Base-by-base conservation (phyloP, 345 rosid species). In the Ailanthus altissimus region DNA sequence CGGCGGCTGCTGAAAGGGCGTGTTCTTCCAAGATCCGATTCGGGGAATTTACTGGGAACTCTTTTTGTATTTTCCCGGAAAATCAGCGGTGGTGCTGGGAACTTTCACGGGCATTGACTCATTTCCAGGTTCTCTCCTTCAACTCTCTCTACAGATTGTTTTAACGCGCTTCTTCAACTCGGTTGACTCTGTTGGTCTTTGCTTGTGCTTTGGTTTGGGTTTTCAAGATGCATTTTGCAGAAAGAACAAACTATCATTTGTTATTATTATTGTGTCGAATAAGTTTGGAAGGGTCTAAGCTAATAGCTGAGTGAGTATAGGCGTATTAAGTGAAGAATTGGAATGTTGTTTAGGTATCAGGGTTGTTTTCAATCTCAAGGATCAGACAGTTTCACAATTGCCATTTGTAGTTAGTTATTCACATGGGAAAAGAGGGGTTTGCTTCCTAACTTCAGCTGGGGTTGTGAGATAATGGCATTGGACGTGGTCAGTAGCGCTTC, bases 401-500 rank as follows among this genome's bases (percentile, higher is more conserved):
- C 60, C 70, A 14, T 40, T 58, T 78, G 32, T 51, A 50, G 65
- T 51, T 46, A 12, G 67, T 32, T 21, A 36, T 65, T 57, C 70
- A 67, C 38, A 73, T 76, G 74, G 77, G 63, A 28, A 53, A 58
- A 73, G 49, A 73, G 49, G 50, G 45, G 49, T 79, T 67, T 70
- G 51, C 74, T 64, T 73, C 60, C 43, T 79, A 72, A 79, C 74
- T 77, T 49, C 43, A 2, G 6, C 20, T 72, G 67, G 53, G 67
- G 1, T 77, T 36, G 57, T 57, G 75, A 67, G 46, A 75, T 77
- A 63, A 89, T 86, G 92, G 82, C 79, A 51, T 36, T 86, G 21
- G 92, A 88, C 53, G 14, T 73, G 25, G n/a, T 86, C 42, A 60
- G 74, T 36, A 79, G 83, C 73, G 86, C 75, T 18, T 81, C 89